phyloP scores from a whole-genome alignment of 2,329 filamentous ascomycete genomes.

The Myriosclerotinia curreyana region DNA sequence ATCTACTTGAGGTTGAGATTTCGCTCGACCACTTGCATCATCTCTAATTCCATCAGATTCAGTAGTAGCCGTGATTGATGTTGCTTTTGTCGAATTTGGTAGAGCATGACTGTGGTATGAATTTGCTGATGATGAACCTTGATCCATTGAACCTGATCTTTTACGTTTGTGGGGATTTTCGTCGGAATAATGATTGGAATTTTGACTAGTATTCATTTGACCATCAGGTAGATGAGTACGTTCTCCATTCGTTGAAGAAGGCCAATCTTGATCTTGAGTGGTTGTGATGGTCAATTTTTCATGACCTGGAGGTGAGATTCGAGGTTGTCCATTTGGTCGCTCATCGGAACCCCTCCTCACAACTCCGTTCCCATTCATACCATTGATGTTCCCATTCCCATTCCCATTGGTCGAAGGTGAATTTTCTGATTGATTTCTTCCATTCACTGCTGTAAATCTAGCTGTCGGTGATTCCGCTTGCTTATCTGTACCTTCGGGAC shows the following conservation, averaged over 20 bases:
- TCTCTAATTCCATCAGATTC: conserved; percentile 40
- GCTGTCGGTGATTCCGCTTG: conserved; percentile 36
- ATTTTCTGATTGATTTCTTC: conserved; percentile 29
- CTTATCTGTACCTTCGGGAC: conserved; percentile 27
- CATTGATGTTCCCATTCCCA: conserved; percentile 20
- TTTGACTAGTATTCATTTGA: conserved; percentile 28
- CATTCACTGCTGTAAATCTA: conserved; percentile 41
- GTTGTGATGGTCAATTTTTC: conserved; percentile 39
- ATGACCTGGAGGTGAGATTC: conserved; percentile 37
- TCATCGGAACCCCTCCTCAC: conserved; percentile 37
- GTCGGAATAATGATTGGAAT: conserved; percentile 32
- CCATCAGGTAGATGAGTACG: conserved; percentile 24
- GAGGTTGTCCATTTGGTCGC: conserved; percentile 36
- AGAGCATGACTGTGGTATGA: conserved; percentile 41
- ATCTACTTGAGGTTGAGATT: conserved; percentile 43
- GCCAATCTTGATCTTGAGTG: conserved; percentile 38
- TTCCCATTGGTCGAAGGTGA: conserved; percentile 7
- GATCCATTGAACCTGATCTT: conserved; percentile 62
- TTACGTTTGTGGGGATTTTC: conserved; percentile 62
- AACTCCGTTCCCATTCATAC: conserved; percentile 27
- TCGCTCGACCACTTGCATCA: conserved; percentile 41
- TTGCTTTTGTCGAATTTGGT: conserved; percentile 40
- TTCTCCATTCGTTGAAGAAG: conserved; percentile 32
- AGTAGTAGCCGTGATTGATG: conserved; percentile 35
- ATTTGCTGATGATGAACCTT: conserved; percentile 37